A percentile compares a stretch with the other conserved stretches of the same genome.
phyloP scores from a whole-genome alignment of 2,329 filamentous ascomycete genomes.

The Pyricularia sp. region DNA sequence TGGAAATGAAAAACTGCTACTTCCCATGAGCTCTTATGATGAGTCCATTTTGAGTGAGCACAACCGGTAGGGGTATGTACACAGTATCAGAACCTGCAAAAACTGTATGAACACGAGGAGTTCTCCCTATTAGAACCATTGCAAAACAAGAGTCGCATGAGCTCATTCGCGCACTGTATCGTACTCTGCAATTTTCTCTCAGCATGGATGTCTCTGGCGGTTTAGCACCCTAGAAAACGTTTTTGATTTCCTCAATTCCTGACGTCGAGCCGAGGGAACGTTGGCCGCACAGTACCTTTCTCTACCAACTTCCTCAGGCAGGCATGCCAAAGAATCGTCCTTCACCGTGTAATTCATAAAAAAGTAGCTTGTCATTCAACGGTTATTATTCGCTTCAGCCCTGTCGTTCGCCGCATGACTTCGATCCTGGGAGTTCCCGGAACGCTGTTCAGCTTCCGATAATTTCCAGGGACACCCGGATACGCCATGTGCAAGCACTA shows the following conservation, averaged over 20 bases:
- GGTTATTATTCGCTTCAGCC: neutral
- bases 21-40: neutral
- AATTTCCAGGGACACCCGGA: conserved; percentile 2
- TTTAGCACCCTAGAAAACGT: neutral
- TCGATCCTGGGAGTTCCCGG: neutral
- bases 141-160: neutral
- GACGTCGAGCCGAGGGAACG: neutral
- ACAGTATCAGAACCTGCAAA: neutral
- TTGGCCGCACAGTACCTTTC: neutral
- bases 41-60: neutral
- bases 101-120: neutral
- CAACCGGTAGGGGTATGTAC: neutral
- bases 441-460: conserved; percentile 3
- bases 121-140: neutral
- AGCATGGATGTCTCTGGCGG: neutral
- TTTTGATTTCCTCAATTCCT: neutral
- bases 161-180: neutral
- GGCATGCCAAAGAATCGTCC: neutral
- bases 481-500: neutral
- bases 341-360: neutral
- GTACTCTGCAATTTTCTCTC: neutral
- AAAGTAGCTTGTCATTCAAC: neutral
- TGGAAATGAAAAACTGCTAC: neutral
- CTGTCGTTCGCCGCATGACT: neutral
- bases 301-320: neutral